Base-by-base conservation (phyloP, 2,329 filamentous ascomycete species). In the Arthroderma sp. region DNA sequence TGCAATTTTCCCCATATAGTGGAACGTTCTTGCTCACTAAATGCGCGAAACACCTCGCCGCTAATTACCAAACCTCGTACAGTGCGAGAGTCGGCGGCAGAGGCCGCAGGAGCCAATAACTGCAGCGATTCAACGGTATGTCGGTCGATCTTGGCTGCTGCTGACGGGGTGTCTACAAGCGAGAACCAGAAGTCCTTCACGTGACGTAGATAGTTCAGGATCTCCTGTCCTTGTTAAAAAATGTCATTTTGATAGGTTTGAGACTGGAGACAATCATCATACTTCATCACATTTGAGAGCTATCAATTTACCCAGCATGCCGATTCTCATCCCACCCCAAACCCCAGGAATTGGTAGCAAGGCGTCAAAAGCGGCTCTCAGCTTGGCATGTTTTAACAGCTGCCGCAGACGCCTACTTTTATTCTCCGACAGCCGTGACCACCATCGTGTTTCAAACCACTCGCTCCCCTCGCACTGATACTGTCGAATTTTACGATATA, bases 201-300 rank as follows among this genome's bases (percentile, higher is more conserved):
- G 46, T 63, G 42, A 38, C 50, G 41, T 33, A 65, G 54, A 48
- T 60, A 63, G 47, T 53, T 49, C 39, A 60, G 51, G 40, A 61
- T 50, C 51, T 62, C 51, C 55, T 65, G 48, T 46, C 32, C 50
- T 39, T 41, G 41, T 50, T 42, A 54, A 46, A 33, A 37, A n/a
- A n/a, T n/a, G n/a, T n/a, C n/a, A n/a, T n/a, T n/a, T n/a, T n/a
- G n/a, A n/a, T n/a, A n/a, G n/a, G n/a, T n/a, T n/a, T n/a, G n/a
- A n/a, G n/a, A n/a, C n/a, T n/a, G n/a, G n/a, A n/a, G n/a, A n/a
- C n/a, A n/a, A n/a, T 39, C 31, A 48, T 55, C 54, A 51, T 52
- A 65, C 58, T 47, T 65, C 52, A 45, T 62, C 50, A 46, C 52
- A 61, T 46, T 55, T 55, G n/a, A 58, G 43, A 1, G 53, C 51